Percentiles rank a stretch among this genome's conserved stretches.
These are phyloP conservation scores for Papiliotrema laurentii DNA, from an alignment of 1,284 basidiomycete genomes.

Conservation along the genomic window DNA sequence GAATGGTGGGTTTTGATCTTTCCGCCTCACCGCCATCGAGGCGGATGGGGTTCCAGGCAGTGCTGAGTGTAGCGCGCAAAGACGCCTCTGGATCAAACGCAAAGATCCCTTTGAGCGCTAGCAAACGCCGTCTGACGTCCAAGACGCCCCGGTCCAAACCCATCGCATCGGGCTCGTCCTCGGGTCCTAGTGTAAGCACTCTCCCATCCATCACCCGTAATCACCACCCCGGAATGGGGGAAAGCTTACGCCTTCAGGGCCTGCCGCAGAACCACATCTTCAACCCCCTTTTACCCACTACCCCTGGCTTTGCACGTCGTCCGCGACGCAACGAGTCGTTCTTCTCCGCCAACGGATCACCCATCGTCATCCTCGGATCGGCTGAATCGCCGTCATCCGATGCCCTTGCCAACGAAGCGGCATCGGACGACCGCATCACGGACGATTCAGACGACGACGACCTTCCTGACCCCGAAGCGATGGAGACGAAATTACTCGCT, in stretches of 20 bases:
- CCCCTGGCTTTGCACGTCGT: constrained; percentile 30
- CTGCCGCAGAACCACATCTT: constrained; percentile 44
- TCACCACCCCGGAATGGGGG: too few species aligned
- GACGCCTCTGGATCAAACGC: not conserved
- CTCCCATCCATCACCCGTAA: too few species aligned
- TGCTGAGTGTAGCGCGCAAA: not conserved
- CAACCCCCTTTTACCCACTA: constrained; percentile 38
- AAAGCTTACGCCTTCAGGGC: too few species aligned
- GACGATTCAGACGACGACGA: constrained; percentile 24
- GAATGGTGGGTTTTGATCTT: constrained; percentile 11
- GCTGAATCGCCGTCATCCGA: constrained; percentile 1
- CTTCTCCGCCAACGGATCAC: constrained; percentile 34
- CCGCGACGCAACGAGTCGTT: constrained; percentile 30
- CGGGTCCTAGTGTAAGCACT: not conserved
- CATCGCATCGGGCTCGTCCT: not conserved
- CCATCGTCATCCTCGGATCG: constrained; percentile 15
- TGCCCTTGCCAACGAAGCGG: not conserved
- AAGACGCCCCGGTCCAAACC: constrained; percentile 3
- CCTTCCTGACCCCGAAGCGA: constrained; percentile 39
- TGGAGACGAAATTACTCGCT: constrained; percentile 30
- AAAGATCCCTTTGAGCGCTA: not conserved
- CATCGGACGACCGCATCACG: constrained; percentile 3
- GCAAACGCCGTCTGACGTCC: not conserved
- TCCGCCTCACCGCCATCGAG: too few species aligned
- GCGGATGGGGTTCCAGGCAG: too few species aligned